These are phyloP conservation scores for Boletus pseudopeckii DNA, from an alignment of 768 basidiomycete species.

Conservation along the genomic window DNA sequence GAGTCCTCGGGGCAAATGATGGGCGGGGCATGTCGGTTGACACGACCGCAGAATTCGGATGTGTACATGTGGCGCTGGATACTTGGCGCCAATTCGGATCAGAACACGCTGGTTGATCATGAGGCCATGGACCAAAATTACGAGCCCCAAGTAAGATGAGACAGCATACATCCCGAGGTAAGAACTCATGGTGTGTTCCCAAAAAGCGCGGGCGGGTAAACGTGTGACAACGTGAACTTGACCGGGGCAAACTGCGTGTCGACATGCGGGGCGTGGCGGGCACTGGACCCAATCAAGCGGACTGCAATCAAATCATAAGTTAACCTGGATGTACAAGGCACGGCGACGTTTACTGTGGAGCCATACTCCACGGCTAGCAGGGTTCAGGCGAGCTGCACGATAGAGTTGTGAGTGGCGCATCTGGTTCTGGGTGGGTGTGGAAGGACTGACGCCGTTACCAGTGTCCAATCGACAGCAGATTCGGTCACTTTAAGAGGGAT, in stretches of 20 bases:
- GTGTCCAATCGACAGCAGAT: conserved; percentile 5
- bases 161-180: background rate
- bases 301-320: conserved; percentile 1
- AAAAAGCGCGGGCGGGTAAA: background rate
- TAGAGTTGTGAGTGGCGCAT: conserved; percentile 4
- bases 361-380: background rate
- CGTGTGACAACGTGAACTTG: background rate
- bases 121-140: background rate
- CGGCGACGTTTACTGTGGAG: background rate
- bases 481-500: background rate
- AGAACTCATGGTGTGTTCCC: too few species aligned
- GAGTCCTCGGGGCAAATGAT: background rate
- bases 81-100: too few species aligned
- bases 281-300: conserved; percentile 5
- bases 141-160: background rate
- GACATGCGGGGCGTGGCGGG: conserved; percentile 1
- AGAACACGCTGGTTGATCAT: too few species aligned
- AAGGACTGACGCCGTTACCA: background rate
- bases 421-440: background rate
- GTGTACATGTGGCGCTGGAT: background rate
- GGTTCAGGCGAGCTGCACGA: conserved; percentile 3
- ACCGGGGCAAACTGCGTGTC: background rate
- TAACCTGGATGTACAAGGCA: background rate
- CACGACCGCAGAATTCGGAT: background rate
- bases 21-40: background rate